These are phyloP conservation scores for Candolleomyces aberdarensis DNA, from an alignment of 768 basidiomycete genomes.

Conservation along the genomic window DNA sequence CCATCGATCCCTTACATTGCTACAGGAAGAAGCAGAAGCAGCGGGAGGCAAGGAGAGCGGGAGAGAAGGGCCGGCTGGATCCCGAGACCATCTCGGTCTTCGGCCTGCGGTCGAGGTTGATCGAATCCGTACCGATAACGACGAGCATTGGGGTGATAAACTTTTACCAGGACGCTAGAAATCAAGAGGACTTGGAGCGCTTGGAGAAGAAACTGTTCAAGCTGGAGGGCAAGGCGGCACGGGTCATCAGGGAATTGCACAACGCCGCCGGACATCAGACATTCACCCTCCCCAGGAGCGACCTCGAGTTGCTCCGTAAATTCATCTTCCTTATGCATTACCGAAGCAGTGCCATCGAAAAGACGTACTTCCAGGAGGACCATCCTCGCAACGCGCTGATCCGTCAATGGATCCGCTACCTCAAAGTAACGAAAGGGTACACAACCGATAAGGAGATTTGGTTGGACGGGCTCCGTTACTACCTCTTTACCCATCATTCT, in stretches of 20 bases:
- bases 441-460: conserved; percentile 23
- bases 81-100: conserved; percentile 19
- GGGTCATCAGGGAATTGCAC: conserved; percentile 19
- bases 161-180: conserved; percentile 22
- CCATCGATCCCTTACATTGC: background rate
- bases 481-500: conserved; percentile 27
- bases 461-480: conserved; percentile 28
- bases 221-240: conserved; percentile 25
- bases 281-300: conserved; percentile 22
- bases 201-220: conserved; percentile 22
- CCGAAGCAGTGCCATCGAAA: conserved; percentile 18
- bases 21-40: conserved; percentile 6
- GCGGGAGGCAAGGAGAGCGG: conserved; percentile 5
- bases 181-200: conserved; percentile 19
- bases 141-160: conserved; percentile 20
- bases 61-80: background rate
- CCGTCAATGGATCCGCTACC: conserved; percentile 20
- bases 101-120: conserved; percentile 15
- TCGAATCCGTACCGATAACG: conserved; percentile 13
- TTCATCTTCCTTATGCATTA: conserved; percentile 36
- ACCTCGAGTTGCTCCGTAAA: conserved; percentile 28
- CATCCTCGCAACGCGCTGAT: conserved; percentile 21
- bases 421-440: conserved; percentile 17
- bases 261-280: background rate
- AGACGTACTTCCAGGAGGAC: conserved; percentile 25